Percentiles rank a stretch among this genome's conserved stretches.
These are phyloP conservation scores for Hanseniaspora osmophila DNA, from an alignment of 805 yeast genomes.

Conservation along the genomic window DNA sequence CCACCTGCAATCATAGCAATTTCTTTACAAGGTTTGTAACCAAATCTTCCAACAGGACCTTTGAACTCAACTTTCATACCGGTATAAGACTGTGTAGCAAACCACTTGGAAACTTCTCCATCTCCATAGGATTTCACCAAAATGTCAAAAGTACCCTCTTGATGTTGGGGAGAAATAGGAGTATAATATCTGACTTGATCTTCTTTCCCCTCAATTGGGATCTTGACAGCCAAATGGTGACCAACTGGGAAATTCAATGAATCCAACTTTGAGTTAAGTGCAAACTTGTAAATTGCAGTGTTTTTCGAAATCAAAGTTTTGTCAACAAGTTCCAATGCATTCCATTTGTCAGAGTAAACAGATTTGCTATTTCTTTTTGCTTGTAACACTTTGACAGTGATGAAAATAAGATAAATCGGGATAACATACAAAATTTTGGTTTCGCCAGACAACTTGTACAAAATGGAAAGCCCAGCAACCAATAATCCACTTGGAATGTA, in stretches of 20 bases:
- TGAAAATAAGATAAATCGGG: constrained; percentile 27
- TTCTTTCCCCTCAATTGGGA: constrained; percentile 8
- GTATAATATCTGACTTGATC: constrained; percentile 45
- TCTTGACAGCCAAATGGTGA: constrained; percentile 51
- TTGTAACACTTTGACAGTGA: constrained; percentile 22
- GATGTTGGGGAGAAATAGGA: constrained; percentile 59
- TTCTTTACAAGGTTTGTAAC: constrained; percentile 43
- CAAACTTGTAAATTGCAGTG: constrained; percentile 60
- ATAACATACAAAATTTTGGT: constrained; percentile 19
- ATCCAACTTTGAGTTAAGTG: constrained; percentile 45
- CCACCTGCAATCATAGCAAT: constrained; percentile 73
- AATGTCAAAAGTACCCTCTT: constrained; percentile 61
- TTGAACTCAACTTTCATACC: constrained; percentile 48
- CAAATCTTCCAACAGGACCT: constrained; percentile 69
- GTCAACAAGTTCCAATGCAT: constrained; percentile 53
- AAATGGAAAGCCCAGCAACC: constrained; percentile 43
- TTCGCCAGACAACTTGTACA: constrained; percentile 29
- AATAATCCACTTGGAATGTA: constrained; percentile 54
- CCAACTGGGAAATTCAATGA: constrained; percentile 58
- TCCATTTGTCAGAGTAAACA: constrained; percentile 41
- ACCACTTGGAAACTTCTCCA: constrained; percentile 53
- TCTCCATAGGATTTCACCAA: constrained; percentile 62
- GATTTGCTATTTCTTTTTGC: constrained; percentile 31
- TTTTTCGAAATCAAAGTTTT: constrained; percentile 60
- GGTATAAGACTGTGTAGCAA: constrained; percentile 29